Evolutionary conservation across 345 rosid species (phyloP), one percentile per base, ranked within the genome.

Genomic region (Clarkia xantiana): DNA sequence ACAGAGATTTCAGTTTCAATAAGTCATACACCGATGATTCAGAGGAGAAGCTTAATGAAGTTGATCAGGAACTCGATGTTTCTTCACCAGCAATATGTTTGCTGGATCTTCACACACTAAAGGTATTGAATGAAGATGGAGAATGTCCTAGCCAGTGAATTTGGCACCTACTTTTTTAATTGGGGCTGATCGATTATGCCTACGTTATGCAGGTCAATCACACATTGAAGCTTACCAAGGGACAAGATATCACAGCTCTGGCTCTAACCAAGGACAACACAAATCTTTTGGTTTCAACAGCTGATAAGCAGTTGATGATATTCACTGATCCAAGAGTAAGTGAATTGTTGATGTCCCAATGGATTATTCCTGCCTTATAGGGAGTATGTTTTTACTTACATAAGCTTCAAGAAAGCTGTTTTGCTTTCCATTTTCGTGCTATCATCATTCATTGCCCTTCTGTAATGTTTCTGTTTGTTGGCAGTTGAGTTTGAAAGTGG

Each of bases 271-370:
- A 61, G 55, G 96, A 91, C 62, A 81, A 77, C 68, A 86, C 96
- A 16, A 91, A 84, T 76, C 87, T 91, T 45, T 59, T 91, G 64
- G 94, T 87, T 46, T 87, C 98, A 56, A 87, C 98, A 47, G 82
- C 71, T 18, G 90, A 91, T 68, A 87, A 76, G 65, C 94, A 87
- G 71, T 57, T 91, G 80, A 74, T 84, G 56, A 70, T 91, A 58
- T 91, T 81, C 82, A 84, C 96, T 0, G 94, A 91, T 69, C 99
- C 96, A 38, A 78, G 88, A 47, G 99, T 91, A 76, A 80, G 96
- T 76, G 45, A 41, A 45, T 42, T 41, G 22, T 5, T 29, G 8
- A 29, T 29, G 36, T 7, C 8, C 8, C 36, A 5, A 29, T 29
- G 7, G 9, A 29, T 29, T n/a, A n/a, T 29, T 29, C 36, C 36